Percentiles rank a stretch among this genome's conserved stretches.
These are phyloP conservation scores for Clavulina sp. DNA, from an alignment of 768 basidiomycete species.

Conservation along the genomic window DNA sequence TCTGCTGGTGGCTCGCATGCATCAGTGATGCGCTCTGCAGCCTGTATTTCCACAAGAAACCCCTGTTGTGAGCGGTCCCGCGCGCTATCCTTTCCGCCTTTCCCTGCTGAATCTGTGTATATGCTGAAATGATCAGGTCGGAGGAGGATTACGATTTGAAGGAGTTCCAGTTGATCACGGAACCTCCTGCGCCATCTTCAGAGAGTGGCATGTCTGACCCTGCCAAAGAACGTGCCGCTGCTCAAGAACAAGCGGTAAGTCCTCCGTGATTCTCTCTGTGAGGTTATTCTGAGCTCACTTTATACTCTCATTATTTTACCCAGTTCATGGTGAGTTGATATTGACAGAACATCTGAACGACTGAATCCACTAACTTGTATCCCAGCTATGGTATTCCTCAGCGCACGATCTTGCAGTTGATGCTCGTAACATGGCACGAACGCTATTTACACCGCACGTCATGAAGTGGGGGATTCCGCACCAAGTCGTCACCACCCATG, in stretches of 20 bases:
- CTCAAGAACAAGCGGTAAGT: background rate
- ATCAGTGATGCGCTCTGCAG: slow-evolving; percentile 69
- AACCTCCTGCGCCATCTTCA: background rate
- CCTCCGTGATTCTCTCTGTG: background rate
- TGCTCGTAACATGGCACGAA: slow-evolving; percentile 62
- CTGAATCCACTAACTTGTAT: background rate
- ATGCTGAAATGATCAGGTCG: slow-evolving; percentile 27
- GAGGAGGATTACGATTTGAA: slow-evolving; percentile 74
- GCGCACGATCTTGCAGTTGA: slow-evolving; percentile 71
- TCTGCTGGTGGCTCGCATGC: slow-evolving; percentile 90
- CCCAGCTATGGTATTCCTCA: slow-evolving; percentile 67
- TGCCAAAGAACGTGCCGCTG: background rate
- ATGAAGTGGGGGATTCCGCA: slow-evolving; percentile 63
- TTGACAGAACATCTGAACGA: background rate
- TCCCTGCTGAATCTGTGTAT: background rate
- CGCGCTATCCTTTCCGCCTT: background rate
- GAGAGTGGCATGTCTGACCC: background rate
- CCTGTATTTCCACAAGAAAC: slow-evolving; percentile 72
- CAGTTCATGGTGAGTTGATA: background rate
- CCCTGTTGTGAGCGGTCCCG: slow-evolving; percentile 35
- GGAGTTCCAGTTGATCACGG: slow-evolving; percentile 21
- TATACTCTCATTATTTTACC: background rate
- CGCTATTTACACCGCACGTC: slow-evolving; percentile 63
- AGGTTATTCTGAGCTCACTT: background rate
- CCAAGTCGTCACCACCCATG: slow-evolving; percentile 39